These are phyloP conservation scores for Sclerotinia nivalis DNA, from an alignment of 2,329 filamentous ascomycete species.

Conservation along the genomic window DNA sequence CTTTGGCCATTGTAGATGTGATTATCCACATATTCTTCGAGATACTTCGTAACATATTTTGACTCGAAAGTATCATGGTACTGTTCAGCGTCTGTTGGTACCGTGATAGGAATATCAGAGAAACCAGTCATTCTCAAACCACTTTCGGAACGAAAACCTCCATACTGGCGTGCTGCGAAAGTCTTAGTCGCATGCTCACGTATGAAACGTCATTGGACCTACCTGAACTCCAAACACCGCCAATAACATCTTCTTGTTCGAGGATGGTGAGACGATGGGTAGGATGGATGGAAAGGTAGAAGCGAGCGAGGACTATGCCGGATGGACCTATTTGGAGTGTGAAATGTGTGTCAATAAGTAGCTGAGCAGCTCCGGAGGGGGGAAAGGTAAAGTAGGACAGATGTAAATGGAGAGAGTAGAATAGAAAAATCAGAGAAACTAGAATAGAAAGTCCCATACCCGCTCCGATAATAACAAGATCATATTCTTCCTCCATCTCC, in stretches of 20 bases:
- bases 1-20: constrained; percentile 29
- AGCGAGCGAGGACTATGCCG: neutral
- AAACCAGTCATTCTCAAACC: constrained; percentile 39
- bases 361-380: neutral
- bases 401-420: neutral
- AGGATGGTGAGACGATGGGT: neutral
- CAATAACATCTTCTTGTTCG: constrained; percentile 3
- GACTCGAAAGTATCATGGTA: constrained; percentile 37
- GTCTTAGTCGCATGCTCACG: neutral
- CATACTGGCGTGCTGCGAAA: constrained; percentile 34
- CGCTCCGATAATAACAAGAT: neutral
- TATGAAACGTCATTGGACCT: neutral
- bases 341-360: neutral
- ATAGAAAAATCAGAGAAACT: neutral
- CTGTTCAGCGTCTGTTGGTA: constrained; percentile 34
- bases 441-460: neutral
- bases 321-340: neutral
- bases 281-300: neutral
- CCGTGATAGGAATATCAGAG: constrained; percentile 39
- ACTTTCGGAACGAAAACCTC: constrained; percentile 40
- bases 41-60: constrained; percentile 37
- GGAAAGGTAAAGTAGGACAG: neutral
- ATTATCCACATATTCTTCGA: constrained; percentile 34
- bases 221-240: neutral
- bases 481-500: neutral